Evolutionary conservation across 352 stramenopile genomes (phyloP).

Genomic region (Globisporangium takayamanum): DNA sequence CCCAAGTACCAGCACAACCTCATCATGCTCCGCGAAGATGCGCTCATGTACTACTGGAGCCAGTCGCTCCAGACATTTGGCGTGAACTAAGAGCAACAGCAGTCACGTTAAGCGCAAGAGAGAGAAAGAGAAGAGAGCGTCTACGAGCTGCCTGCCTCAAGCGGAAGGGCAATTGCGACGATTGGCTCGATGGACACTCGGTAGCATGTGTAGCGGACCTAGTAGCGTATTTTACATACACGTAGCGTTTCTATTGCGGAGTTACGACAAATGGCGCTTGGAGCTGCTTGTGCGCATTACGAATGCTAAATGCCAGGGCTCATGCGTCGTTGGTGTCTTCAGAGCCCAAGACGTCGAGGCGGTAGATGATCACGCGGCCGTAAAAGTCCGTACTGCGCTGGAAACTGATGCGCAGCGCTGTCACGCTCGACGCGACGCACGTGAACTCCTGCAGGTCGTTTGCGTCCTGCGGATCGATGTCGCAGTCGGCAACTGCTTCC

Average conservation of each 20-base stretch:
- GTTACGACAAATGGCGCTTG: no score
- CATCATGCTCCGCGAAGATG: constrained; percentile 76
- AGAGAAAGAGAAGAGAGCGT: neutral
- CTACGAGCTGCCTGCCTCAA: no score
- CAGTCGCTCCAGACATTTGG: constrained; percentile 46
- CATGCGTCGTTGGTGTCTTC: constrained; percentile 10
- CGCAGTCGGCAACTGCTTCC: constrained; percentile 15
- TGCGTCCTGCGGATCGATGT: constrained; percentile 36
- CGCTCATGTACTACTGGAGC: constrained; percentile 86
- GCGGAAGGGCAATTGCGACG: no score
- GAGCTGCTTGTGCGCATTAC: neutral
- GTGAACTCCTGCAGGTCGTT: constrained; percentile 53
- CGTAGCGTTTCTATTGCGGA: no score
- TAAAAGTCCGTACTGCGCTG: constrained; percentile 68
- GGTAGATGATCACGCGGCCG: constrained; percentile 64
- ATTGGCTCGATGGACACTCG: no score
- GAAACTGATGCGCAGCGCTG: constrained; percentile 45
- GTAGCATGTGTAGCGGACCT: no score
- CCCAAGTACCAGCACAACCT: constrained; percentile 83
- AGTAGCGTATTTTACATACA: no score
- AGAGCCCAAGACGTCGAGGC: constrained; percentile 33
- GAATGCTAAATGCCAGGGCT: neutral
- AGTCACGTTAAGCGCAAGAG: neutral
- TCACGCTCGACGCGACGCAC: constrained; percentile 17
- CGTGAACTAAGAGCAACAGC: constrained; percentile 9